Conservation (phyloP, 805 yeast species). For the Wickerhamiella sergipiensis region DNA sequence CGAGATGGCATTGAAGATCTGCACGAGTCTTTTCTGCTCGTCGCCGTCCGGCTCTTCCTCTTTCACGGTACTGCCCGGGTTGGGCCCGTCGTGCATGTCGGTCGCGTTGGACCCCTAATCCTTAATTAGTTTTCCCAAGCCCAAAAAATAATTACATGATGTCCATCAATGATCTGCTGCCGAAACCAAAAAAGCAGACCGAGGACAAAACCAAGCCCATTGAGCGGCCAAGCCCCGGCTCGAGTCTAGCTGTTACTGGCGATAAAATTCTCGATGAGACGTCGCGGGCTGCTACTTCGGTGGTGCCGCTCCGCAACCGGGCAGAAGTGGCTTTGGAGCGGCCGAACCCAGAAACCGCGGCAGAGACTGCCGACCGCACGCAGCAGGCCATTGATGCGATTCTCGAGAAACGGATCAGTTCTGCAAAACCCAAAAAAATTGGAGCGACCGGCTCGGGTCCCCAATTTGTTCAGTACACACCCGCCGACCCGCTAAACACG, state of each 20-base stretch:
- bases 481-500: conserved; percentile 25
- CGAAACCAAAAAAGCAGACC: conserved; percentile 1
- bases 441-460: conserved; percentile 22
- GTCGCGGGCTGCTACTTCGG: background rate
- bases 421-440: conserved; percentile 18
- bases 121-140: background rate
- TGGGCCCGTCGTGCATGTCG: too few species aligned
- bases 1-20: conserved; percentile 8
- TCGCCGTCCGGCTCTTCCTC: background rate
- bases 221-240: background rate
- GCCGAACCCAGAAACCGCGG: conserved; percentile 36
- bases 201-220: background rate
- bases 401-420: conserved; percentile 31
- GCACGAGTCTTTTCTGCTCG: background rate
- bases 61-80: too few species aligned
- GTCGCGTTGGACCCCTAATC: background rate
- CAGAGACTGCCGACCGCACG: conserved; percentile 41
- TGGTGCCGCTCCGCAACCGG: background rate
- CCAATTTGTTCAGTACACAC: conserved; percentile 34
- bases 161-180: conserved; percentile 3
- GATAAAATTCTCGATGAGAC: background rate
- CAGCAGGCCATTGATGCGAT: conserved; percentile 40
- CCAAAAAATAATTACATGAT: background rate
- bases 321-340: conserved; percentile 23
- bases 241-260: background rate